A percentile compares a stretch with the other conserved stretches of the same genome.
phyloP scores from a whole-genome alignment of 2,329 filamentous ascomycete species.

The Seiridium cupressi region DNA sequence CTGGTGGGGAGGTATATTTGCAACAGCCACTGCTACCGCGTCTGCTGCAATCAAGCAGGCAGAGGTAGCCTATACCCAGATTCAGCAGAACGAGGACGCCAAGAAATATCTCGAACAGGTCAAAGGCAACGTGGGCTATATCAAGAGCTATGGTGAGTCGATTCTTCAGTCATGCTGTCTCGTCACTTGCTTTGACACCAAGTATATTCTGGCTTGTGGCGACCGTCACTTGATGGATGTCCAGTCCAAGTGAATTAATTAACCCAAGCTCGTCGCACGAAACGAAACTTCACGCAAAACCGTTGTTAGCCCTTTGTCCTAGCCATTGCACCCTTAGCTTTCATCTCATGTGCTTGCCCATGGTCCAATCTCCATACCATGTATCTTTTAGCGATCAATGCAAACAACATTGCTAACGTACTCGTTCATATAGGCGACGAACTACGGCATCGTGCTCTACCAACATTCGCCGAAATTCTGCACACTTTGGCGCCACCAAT shows the following conservation, averaged over 20 bases:
- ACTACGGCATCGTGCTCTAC: constrained; percentile 79
- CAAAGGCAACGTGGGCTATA: constrained; percentile 78
- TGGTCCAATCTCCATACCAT: too few relatives aligned
- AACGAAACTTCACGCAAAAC: too few relatives aligned
- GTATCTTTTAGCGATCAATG: too few relatives aligned
- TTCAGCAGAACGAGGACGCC: constrained; percentile 94
- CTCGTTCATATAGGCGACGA: constrained; percentile 67
- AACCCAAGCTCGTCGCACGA: too few relatives aligned
- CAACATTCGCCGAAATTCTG: constrained; percentile 91
- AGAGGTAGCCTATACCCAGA: constrained; percentile 89
- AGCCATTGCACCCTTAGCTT: too few relatives aligned
- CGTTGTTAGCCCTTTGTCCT: too few relatives aligned
- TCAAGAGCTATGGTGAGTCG: constrained; percentile 70
- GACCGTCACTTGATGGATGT: too few relatives aligned
- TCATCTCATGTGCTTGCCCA: too few relatives aligned
- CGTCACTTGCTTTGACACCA: too few relatives aligned
- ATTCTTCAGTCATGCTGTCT: not conserved
- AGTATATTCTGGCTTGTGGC: too few relatives aligned
- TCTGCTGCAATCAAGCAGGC: constrained; percentile 85
- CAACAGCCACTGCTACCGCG: constrained; percentile 64
- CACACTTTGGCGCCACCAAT: constrained; percentile 96
- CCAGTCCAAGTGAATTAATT: too few relatives aligned
- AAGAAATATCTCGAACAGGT: constrained; percentile 96
- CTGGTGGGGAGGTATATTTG: constrained; percentile 64
- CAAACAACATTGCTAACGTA: not conserved